phyloP scores from a whole-genome alignment of 2,329 filamentous ascomycete species.

The Dactylellina drechsleri region DNA sequence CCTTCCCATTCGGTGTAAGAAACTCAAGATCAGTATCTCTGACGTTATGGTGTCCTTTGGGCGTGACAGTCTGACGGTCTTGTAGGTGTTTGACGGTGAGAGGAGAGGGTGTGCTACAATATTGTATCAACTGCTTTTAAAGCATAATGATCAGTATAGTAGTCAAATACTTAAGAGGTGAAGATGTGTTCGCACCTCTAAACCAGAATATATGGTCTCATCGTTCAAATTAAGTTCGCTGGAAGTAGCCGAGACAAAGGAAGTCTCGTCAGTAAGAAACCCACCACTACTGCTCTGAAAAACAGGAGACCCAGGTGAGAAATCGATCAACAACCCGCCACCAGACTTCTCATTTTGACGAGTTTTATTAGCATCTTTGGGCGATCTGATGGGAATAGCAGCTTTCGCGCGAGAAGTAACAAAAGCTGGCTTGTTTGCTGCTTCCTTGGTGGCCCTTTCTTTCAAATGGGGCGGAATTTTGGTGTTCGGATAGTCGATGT shows the following conservation, averaged over 20 bases:
- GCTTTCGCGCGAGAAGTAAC: constrained; percentile 6
- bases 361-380: background rate
- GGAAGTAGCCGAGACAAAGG: no score
- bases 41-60: background rate
- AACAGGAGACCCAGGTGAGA: background rate
- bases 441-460: background rate
- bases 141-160: no score
- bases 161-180: no score
- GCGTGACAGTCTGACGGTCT: background rate
- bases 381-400: constrained; percentile 16
- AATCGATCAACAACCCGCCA: background rate
- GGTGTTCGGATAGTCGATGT: constrained; percentile 29
- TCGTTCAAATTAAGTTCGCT: no score
- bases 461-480: constrained; percentile 15
- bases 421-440: background rate
- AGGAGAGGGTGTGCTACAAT: no score
- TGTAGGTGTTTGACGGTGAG: background rate
- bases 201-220: no score
- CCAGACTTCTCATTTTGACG: background rate
- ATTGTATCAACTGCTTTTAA: no score
- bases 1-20: background rate
- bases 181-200: no score
- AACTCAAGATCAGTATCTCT: constrained; percentile 4
- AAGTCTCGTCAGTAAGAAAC: no score
- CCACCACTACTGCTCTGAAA: background rate